Base-by-base conservation (phyloP, 169 alveolate species). In the Cryptosporidium felis region DNA sequence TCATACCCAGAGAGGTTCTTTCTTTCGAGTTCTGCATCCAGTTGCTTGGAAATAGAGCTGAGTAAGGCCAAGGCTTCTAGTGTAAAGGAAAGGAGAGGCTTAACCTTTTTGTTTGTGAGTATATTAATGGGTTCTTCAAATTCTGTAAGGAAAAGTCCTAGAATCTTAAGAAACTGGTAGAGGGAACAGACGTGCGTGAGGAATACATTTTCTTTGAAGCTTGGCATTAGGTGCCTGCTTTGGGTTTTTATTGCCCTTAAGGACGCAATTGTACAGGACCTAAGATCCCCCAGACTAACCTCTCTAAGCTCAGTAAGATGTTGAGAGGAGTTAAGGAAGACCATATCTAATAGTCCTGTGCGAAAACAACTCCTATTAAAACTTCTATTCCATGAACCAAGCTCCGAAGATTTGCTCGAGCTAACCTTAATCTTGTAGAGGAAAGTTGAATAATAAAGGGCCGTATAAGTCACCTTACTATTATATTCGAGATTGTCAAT, bases 271-370 rank as follows among this genome's bases (percentile, higher is more conserved):
- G 85, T 74, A 53, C 53, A 45, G 23, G 65, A 36, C 28, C 59
- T 74, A 74, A 74, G 67, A 28, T 74, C 85, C 10, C 67, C 67
- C 21, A 74, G 67, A 53, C 85, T 53, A 56, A 74, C 41, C 21
- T 49, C 85, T n/a, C 85, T 47, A 28, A 74, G 1, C 42, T 74
- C 85, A 36, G 56, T 38, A 6, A 74, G 49, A 53, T 16, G 30
- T 23, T 38, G 44, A 32, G 85, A 23, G 28, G 60, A 21, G 21
- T 36, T 56, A 18, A 51, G 42, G 8, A 74, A 41, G 23, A 74
- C 18, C 23, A 16, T 14, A 58, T 74, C 53, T 9, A 53, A 9
- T 12, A 74, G 1, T 2, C 85, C 85, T 53, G 3, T 38, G 3
- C 18, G 38, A 32, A n/a, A 74, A 26, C 28, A 40, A 56, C 23